Evolutionary conservation across 2,329 filamentous ascomycete species (phyloP), one percentile per base, ranked within the genome.

Genomic region (Lasiodiplodia sp.): DNA sequence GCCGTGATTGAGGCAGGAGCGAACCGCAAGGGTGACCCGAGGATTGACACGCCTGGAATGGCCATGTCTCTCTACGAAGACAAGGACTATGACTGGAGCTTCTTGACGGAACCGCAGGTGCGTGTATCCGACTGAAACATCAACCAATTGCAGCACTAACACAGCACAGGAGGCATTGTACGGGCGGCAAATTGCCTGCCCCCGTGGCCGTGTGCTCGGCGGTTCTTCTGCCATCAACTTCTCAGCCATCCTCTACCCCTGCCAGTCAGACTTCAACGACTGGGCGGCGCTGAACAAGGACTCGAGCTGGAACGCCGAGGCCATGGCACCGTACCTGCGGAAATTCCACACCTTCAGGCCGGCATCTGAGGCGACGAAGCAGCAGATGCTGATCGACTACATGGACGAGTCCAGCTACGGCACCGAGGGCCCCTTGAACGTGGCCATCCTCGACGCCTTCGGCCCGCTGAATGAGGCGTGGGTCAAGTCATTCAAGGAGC

Each of bases 211-310:
- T 21, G 37, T 68, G 7, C 23, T 68, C 21, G 60, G 67, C 23
- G 67, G 78, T 34, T 77, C 71, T 6, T 76, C 72, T 28, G 79
- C 78, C 47, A 72, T 82, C 68, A 82, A 81, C 28, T 68, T 68
- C 21, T 40, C 51, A 4, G 67, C 52, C 11, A 49, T 57, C 28
- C 38, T 66, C 23, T 53, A 66, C 21, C 60, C 67, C 1, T 57
- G 51, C 67, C 58, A 38, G 18, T 52, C 52, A 1, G 58, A 68
- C 28, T 68, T 68, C 8, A 49, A 65, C 11, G 58, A 52, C 34
- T 68, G 67, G 58, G 51, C 52, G 14, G 60, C 60, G 4, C 66
- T 78, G 21, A 77, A 77, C 2, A 79, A 78, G 55, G 44, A 47
- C 44, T 51, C 68, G 6, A 73, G 72, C 7, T 80, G 76, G 78